These are phyloP conservation scores for Cystobasidium pallidum DNA, from an alignment of 1,284 basidiomycete genomes.

Conservation along the genomic window DNA sequence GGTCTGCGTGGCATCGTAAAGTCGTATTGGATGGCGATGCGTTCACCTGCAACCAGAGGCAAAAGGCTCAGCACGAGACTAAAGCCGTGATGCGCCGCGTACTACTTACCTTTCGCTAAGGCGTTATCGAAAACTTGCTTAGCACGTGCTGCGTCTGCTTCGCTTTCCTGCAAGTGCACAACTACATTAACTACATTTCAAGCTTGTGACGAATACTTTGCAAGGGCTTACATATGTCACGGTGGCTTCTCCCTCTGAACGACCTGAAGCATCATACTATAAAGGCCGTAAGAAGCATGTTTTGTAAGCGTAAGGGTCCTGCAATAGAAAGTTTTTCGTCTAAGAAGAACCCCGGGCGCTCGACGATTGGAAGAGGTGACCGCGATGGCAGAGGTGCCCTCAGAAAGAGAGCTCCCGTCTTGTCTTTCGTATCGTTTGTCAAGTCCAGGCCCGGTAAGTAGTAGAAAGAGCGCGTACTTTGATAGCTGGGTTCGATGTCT, in stretches of 20 bases:
- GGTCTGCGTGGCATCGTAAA: constrained; percentile 26
- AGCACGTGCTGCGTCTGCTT: constrained; percentile 77
- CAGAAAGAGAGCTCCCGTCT: not conserved
- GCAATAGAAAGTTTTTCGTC: not conserved
- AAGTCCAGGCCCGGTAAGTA: constrained; percentile 5
- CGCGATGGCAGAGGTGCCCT: not conserved
- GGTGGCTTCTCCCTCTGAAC: constrained; percentile 81
- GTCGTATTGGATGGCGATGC: constrained; percentile 49
- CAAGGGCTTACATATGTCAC: constrained; percentile 66
- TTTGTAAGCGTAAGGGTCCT: constrained; percentile 28
- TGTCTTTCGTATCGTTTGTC: not conserved
- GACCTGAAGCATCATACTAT: constrained; percentile 93
- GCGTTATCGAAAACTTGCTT: constrained; percentile 86
- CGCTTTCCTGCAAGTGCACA: constrained; percentile 59
- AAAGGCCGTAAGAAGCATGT: constrained; percentile 36
- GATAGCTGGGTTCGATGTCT: constrained; percentile 82
- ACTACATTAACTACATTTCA: not conserved
- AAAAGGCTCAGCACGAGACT: too few species aligned
- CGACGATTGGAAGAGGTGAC: not conserved
- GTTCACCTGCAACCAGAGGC: too few species aligned
- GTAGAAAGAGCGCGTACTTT: constrained; percentile 66
- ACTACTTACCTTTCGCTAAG: constrained; percentile 77
- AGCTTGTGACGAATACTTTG: not conserved
- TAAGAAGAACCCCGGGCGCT: constrained; percentile 2
- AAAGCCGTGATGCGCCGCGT: not conserved